Evolutionary conservation across 1,284 basidiomycete genomes (phyloP), one percentile per base, ranked within the genome.

Genomic region (Cystobasidium pallidum): DNA sequence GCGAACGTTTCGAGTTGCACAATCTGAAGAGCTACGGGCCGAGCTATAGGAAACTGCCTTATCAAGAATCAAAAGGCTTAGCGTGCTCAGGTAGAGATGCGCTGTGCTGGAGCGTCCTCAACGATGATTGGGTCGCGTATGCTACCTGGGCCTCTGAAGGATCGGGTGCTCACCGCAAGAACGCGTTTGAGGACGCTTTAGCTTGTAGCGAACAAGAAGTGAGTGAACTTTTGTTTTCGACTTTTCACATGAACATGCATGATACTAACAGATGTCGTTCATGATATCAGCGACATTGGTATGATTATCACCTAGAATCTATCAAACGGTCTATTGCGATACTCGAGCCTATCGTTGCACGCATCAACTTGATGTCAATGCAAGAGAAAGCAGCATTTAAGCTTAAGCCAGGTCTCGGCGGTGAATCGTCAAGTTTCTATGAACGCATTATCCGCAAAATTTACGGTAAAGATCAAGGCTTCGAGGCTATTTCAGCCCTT

Each of bases 121-220:
- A 97, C 80, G 93, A 97, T 79, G 86, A 89, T 75, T 96, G 93
- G 92, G 92, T 98, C 36, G 96, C 94, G 13, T 94, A 96, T 81
- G 95, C 96, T 0, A 96, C 94, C 0, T 97, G 94, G 94, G 92
- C 93, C 19, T 89, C 91, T 26, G 97, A 95, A 73, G 95, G 97
- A 77, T 73, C 73, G 1, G 75, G 76, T 72, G 87, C 94, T 10
- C 94, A 98, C 83, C 95, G 95, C 85, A 99, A 98, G 84, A 99
- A 97, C 81, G 86, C 88, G 1, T 97, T 92, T 81, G 96, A 99
- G 82, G 94, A 98, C 79, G 91, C 92, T 0, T 85, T 99, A 68
- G 94, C 98, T 83, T 91, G 92, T 81, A 91, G 91, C 78, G 96
- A 99, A 82, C 95, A 99, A 81, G 96, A 99, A 81, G 88, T 96